Evolutionary conservation across 208 protist species (phyloP).

Genomic region (Crithidia mellificae): DNA sequence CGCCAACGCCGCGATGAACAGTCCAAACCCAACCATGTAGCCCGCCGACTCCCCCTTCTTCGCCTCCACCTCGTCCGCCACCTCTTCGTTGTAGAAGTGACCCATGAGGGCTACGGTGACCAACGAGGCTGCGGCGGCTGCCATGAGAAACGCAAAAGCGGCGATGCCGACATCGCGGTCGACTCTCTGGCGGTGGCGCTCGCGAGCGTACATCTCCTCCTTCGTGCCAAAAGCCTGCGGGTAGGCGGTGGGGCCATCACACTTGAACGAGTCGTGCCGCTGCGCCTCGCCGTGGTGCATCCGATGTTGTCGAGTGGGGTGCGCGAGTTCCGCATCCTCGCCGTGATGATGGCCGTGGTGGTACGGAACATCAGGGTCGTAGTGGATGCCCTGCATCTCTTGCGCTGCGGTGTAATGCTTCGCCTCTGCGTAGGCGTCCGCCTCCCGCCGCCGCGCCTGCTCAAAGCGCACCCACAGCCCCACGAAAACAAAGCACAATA

Average conservation of each 20-base stretch:
- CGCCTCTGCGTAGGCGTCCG: neutral
- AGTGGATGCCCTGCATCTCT: neutral
- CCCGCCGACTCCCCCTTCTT: neutral
- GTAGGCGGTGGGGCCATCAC: neutral
- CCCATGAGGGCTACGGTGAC: conserved; percentile 2
- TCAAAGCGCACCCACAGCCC: conserved; percentile 1
- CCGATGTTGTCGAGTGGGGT: neutral
- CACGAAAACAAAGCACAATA: conserved; percentile 3
- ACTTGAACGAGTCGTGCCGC: neutral
- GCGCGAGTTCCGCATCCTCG: too few species aligned
- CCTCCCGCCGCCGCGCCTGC: conserved; percentile 4
- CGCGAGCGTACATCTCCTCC: conserved; percentile 1
- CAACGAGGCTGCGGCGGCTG: neutral
- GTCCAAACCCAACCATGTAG: neutral
- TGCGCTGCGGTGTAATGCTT: neutral
- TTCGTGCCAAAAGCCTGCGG: neutral
- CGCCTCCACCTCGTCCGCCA: conserved; percentile 9
- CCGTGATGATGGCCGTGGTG: neutral
- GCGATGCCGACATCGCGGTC: conserved; percentile 1
- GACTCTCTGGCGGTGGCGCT: conserved; percentile 5
- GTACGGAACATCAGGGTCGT: too few species aligned
- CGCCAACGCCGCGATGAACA: conserved; percentile 1
- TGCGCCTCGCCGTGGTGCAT: neutral
- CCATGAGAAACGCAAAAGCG: neutral
- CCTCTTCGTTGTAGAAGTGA: conserved; percentile 4